These are phyloP conservation scores for Aspergillus fischeri DNA, from an alignment of 2,329 filamentous ascomycete genomes.

Conservation along the genomic window DNA sequence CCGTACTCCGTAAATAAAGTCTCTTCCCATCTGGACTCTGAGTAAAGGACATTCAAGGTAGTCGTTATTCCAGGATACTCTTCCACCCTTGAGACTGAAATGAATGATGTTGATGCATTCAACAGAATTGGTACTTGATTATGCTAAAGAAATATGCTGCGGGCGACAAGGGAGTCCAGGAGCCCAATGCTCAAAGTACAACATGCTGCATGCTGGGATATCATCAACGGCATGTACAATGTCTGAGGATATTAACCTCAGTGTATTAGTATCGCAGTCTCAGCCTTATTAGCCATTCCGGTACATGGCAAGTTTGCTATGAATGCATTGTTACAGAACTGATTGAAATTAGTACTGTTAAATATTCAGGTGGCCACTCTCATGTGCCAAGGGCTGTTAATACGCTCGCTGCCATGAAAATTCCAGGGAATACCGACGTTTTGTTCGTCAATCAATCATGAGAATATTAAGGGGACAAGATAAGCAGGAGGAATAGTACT, in stretches of 20 bases:
- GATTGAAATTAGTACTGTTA: no score
- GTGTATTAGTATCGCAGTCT: no score
- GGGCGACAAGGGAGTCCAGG: background rate
- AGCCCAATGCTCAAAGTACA: background rate
- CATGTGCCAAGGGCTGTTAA: no score
- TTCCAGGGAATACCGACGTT: background rate
- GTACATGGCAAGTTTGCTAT: no score
- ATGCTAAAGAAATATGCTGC: background rate
- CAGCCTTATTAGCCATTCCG: no score
- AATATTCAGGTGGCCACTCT: no score
- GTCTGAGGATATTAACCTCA: background rate
- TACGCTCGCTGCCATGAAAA: background rate
- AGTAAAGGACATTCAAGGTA: background rate
- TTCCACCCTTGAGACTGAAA: background rate
- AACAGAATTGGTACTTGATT: background rate
- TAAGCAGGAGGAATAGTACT: background rate
- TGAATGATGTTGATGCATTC: no score
- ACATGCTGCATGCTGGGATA: background rate
- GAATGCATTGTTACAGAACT: no score
- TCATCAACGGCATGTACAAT: background rate
- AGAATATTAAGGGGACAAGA: background rate
- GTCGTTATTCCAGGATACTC: background rate
- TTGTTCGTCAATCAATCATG: background rate
- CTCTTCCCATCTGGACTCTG: background rate
- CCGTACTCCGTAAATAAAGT: background rate